Evolutionary conservation across 306 rosid species (phyloP).

Genomic region (Cucurbita maxima): DNA sequence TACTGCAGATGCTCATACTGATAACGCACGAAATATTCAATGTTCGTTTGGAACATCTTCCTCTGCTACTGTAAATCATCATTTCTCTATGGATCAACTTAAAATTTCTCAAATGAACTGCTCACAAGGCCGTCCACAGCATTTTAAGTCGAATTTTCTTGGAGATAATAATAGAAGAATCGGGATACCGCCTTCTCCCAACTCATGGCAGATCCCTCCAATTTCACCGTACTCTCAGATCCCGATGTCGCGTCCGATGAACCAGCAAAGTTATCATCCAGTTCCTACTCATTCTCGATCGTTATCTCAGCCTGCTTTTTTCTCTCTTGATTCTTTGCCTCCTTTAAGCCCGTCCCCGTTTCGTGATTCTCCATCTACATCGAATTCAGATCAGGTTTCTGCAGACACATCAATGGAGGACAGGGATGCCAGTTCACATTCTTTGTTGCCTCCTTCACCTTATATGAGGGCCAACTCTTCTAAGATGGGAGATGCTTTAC

Average conservation of each 20-base stretch:
- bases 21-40: slow-evolving; percentile 55
- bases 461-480: slow-evolving; percentile 26
- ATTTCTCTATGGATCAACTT: slow-evolving; percentile 45
- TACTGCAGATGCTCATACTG: slow-evolving; percentile 43
- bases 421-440: slow-evolving; percentile 49
- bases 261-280: slow-evolving; percentile 31
- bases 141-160: slow-evolving; percentile 30
- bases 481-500: slow-evolving; percentile 33
- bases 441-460: slow-evolving; percentile 53
- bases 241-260: slow-evolving; percentile 44
- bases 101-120: slow-evolving; percentile 41
- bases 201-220: slow-evolving; percentile 84
- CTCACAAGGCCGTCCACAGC: slow-evolving; percentile 49
- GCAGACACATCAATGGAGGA: slow-evolving; percentile 81
- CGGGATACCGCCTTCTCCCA: slow-evolving; percentile 70
- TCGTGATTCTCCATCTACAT: slow-evolving; percentile 51
- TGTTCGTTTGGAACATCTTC: slow-evolving; percentile 53
- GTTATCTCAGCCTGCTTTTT: slow-evolving; percentile 67
- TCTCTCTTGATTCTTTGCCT: slow-evolving; percentile 67
- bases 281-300: slow-evolving; percentile 73
- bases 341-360: slow-evolving; percentile 70
- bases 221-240: slow-evolving; percentile 88
- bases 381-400: slow-evolving; percentile 36
- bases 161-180: slow-evolving; percentile 29
- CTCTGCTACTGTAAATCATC: slow-evolving; percentile 43